Evolutionary conservation across 129 eudicot species (phyloP), one percentile per base, ranked within the genome.

Genomic region (Deinandra increscens): DNA sequence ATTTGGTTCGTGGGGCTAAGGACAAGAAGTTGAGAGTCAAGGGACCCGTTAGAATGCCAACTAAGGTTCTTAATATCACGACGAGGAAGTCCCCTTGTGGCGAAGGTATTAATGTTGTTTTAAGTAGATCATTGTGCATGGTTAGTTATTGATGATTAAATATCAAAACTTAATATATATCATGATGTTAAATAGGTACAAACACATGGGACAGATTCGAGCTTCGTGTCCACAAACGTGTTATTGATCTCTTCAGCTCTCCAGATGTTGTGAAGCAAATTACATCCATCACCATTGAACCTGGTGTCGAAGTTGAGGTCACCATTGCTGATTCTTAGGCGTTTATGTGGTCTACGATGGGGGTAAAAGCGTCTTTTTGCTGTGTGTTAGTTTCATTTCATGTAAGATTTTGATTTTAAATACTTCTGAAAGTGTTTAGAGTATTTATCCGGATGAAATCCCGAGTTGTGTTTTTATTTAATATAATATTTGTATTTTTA

Each of bases 31-130:
- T 92, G 61, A 88, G 91, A 76, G 98, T 92, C 23, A 92, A 92
- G 83, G 96, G 96, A 60, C 98, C 98, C 0, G 98, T 92, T 42
- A 86, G 98, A 56, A 92, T 92, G 79, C 98, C 98, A 3, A 92
- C 96, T 0, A 92, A 92, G 85, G 98, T 92, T 79, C 95, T 92
- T 36, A 22, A 79, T 29, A 86, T 92, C 68, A 92, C 98, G 0
- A 92, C 98, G 18, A 88, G 98, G 85, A 92, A 86, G 77, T 82
- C 98, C 9, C 96, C 98, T 7, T 92, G 96, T 29, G 98, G 98
- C 74, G 96, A 92, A 88, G 98, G 98, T 91, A 86, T 39, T 60
- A 0, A 26, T 53, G 6, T 37, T 11, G 2, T 66, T 33, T 18
- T 45, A 14, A 29, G 19, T 1, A 5, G 18, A 56, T 23, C 18